phyloP scores from a whole-genome alignment of 2,329 filamentous ascomycete species.

The Parafenestella ontariensis region DNA sequence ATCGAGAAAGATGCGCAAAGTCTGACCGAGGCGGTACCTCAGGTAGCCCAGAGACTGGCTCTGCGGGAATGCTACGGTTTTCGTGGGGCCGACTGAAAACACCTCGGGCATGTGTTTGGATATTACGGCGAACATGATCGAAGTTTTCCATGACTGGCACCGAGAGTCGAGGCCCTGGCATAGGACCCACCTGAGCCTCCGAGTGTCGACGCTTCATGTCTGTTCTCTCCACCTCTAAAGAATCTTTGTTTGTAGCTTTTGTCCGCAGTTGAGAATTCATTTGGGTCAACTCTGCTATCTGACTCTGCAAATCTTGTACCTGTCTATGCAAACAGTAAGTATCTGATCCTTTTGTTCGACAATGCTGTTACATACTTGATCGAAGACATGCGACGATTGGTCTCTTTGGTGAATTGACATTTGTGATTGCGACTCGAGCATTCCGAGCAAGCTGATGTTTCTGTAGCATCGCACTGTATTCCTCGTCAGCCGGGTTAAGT shows the following conservation, averaged over 20 bases:
- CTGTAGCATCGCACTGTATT: constrained; percentile 85
- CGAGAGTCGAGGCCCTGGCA: constrained; percentile 56
- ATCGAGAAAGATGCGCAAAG: constrained; percentile 74
- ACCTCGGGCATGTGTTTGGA: constrained; percentile 76
- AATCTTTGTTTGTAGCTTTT: constrained; percentile 62
- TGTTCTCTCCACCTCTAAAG: constrained; percentile 51
- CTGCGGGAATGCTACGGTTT: constrained; percentile 55
- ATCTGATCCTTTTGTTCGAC: neutral
- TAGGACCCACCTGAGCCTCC: constrained; percentile 14
- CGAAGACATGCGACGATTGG: constrained; percentile 96
- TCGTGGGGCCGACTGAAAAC: constrained; percentile 80
- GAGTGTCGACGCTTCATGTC: constrained; percentile 56
- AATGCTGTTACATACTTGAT: constrained; percentile 72
- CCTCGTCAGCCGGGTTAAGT: constrained; percentile 17
- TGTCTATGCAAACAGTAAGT: constrained; percentile 61
- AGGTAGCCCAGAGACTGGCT: constrained; percentile 59
- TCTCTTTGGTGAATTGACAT: constrained; percentile 99
- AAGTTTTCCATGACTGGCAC: constrained; percentile 72
- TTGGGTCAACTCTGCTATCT: constrained; percentile 79
- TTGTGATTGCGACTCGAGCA: constrained; percentile 96
- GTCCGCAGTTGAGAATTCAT: constrained; percentile 79
- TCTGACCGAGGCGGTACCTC: constrained; percentile 73
- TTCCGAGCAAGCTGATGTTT: constrained; percentile 94
- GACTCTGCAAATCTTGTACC: constrained; percentile 94
- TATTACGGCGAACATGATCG: constrained; percentile 72